Conservation (phyloP, 805 yeast species). For the Komagataella pseudopastoris region DNA sequence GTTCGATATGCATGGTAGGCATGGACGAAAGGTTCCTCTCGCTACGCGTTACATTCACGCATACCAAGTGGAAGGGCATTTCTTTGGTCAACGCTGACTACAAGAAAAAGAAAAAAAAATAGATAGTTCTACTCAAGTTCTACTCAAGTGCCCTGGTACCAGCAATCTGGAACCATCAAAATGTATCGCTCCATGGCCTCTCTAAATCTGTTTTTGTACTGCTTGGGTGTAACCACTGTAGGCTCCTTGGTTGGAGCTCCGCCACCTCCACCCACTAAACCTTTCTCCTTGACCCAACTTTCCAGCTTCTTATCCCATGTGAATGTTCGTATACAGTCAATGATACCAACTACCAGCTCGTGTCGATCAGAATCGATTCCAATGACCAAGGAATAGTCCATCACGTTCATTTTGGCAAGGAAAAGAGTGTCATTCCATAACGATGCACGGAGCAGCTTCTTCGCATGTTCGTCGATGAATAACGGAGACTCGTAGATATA, state of each 20-base stretch:
- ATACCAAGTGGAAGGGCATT: neutral
- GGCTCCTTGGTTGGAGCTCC: constrained; percentile 85
- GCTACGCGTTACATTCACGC: neutral
- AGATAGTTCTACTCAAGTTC: neutral
- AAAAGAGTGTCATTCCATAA: constrained; percentile 92
- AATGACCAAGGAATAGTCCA: constrained; percentile 93
- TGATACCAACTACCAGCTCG: constrained; percentile 82
- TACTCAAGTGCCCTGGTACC: constrained; percentile 15
- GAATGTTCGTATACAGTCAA: constrained; percentile 86
- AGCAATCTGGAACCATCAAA: constrained; percentile 74
- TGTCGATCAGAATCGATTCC: constrained; percentile 68
- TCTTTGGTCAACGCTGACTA: neutral
- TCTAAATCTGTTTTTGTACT: constrained; percentile 84
- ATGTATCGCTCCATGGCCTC: constrained; percentile 97
- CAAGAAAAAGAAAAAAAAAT: neutral
- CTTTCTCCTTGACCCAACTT: constrained; percentile 96
- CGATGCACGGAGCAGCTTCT: constrained; percentile 73
- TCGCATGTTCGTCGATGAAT: constrained; percentile 86
- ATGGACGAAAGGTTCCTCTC: neutral
- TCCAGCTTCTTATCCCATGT: constrained; percentile 98
- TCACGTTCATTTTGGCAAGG: constrained; percentile 91
- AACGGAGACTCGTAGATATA: constrained; percentile 93
- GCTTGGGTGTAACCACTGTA: constrained; percentile 93
- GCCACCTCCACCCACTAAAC: constrained; percentile 58
- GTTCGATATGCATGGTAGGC: neutral